A percentile compares a stretch with the other conserved stretches of the same genome.
These are phyloP conservation scores for Salix viminalis DNA, from an alignment of 345 rosid species.

Conservation along the genomic window DNA sequence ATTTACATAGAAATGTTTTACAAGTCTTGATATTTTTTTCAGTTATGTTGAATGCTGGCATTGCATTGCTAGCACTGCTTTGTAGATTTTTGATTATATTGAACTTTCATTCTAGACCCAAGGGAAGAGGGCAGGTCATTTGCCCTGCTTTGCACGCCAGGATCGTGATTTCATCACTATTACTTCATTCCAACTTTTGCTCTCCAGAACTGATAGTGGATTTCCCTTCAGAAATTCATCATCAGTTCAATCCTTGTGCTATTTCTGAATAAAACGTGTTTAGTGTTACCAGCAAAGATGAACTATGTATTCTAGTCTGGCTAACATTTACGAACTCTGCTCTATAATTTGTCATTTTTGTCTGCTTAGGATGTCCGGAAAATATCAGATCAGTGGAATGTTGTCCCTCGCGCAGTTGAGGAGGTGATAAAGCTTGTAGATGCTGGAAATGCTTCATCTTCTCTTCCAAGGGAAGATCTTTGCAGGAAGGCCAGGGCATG, in stretches of 20 bases:
- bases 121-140: not conserved
- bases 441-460: slow-evolving; percentile 19
- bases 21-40: not conserved
- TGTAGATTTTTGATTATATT: not conserved
- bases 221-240: not conserved
- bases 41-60: too few species aligned
- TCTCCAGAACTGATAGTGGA: not conserved
- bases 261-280: not conserved
- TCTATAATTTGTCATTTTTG: not conserved
- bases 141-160: not conserved
- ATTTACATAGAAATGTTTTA: not conserved
- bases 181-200: not conserved
- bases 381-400: slow-evolving; percentile 76
- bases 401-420: slow-evolving; percentile 68
- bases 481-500: slow-evolving; percentile 51
- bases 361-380: slow-evolving; percentile 44
- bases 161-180: not conserved
- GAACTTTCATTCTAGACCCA: not conserved
- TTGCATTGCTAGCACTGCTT: too few species aligned
- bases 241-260: not conserved
- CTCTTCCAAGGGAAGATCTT: slow-evolving; percentile 46
- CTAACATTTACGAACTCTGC: not conserved
- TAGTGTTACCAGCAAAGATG: not conserved
- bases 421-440: slow-evolving; percentile 59
- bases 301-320: not conserved